Percentiles rank a stretch among this genome's conserved stretches.
Evolutionary conservation across 176 grass and related monocot genomes (phyloP).

Genomic region (Elaeis guineensis): DNA sequence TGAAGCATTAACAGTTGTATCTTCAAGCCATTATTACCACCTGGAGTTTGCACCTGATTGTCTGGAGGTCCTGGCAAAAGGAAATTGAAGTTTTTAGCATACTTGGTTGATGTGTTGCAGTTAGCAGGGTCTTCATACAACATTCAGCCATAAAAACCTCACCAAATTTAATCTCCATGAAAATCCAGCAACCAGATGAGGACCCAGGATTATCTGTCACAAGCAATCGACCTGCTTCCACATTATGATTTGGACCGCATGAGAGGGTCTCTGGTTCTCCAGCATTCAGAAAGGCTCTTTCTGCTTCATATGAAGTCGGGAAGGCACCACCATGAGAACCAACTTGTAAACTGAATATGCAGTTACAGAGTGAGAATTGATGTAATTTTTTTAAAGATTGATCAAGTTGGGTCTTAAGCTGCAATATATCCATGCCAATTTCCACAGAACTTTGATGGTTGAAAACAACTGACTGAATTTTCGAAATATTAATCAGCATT

Average conservation of each 20-base stretch:
- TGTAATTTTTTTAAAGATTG: conserved; percentile 19
- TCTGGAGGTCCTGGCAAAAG: conserved; percentile 39
- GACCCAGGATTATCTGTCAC: conserved; percentile 9
- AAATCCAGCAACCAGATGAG: conserved; percentile 29
- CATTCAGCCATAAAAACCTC: conserved; percentile 52
- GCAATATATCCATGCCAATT: conserved; percentile 17
- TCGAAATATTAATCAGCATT: conserved; percentile 35
- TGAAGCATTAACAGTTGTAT: too few relatives aligned
- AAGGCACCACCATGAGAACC: conserved; percentile 15
- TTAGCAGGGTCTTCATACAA: conserved; percentile 35
- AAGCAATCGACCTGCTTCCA: neutral
- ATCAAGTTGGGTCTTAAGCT: conserved; percentile 12
- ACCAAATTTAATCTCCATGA: conserved; percentile 43
- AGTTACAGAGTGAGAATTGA: conserved; percentile 44
- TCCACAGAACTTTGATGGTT: conserved; percentile 27
- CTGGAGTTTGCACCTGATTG: conserved; percentile 61
- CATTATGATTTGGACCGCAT: neutral
- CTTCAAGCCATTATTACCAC: conserved; percentile 17
- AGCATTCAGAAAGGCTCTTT: conserved; percentile 1
- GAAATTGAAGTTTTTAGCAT: conserved; percentile 36
- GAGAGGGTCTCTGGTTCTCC: conserved; percentile 19
- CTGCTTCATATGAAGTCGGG: too few relatives aligned
- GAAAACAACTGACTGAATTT: conserved; percentile 44
- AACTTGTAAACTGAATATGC: conserved; percentile 32
- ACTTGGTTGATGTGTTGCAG: conserved; percentile 28